Base-by-base conservation (phyloP, 768 basidiomycete genomes). In the Amanita fuliginea region DNA sequence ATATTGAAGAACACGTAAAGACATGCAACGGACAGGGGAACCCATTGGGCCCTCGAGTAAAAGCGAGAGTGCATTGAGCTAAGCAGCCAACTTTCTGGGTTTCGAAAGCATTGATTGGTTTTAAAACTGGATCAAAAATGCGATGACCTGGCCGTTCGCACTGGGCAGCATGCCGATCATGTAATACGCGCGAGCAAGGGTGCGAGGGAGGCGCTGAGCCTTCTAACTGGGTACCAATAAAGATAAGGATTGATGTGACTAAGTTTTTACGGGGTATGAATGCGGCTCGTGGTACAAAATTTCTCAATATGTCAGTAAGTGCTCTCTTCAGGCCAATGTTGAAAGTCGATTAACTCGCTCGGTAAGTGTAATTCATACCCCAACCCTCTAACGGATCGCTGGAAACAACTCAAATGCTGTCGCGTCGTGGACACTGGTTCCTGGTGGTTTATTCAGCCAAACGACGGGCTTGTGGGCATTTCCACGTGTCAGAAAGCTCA, bases 161-260 rank as follows among this genome's bases (percentile, higher is more conserved):
- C 71, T 74, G 39, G 83, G 84, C 51, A 80, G 82, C 16, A 78
- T 83, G 54, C 83, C 83, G 2, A 79, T 84, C 51, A 61, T 82
- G 34, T 85, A 86, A 59, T 82, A 82, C 52, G 82, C 82, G 83
- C 57, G 84, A 84, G 59, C 83, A 84, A 62, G 67, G 73, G n/a
- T 77, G 78, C 55, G 59, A 62, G 42, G 83, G 83, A 18, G 68
- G 64, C 47, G 64, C 55, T 3, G 80, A 82, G 56, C 83, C 81
- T 37, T 64, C 67, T 51, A 86, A 85, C 59, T 72, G 51, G 44
- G 67, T 34, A 16, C 30, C 40, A 14, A 46, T 21, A 11, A 21
- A 18, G 34, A 43, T n/a, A n/a, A n/a, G 35, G 33, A 40, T 13
- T 14, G 3, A 36, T 33, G 16, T 18, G 16, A 28, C 34, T 22